Conservation (phyloP, 1,284 basidiomycete genomes). For the Moesziomyces globuligerus region DNA sequence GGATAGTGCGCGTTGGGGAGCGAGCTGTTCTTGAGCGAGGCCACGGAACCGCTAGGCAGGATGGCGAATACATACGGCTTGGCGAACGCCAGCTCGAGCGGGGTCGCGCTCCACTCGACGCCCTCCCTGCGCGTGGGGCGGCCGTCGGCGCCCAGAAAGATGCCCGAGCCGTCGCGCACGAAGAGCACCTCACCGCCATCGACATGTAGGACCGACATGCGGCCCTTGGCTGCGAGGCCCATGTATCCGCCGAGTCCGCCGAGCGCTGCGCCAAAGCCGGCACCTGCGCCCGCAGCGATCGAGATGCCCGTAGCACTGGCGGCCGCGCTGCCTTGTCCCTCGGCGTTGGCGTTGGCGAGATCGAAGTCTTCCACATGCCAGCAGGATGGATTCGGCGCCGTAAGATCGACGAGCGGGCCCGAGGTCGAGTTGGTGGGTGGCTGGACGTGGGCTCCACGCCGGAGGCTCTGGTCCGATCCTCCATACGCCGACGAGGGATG, state of each 20-base stretch:
- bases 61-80: constrained; percentile 82
- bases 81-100: constrained; percentile 83
- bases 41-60: constrained; percentile 50
- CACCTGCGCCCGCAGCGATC: constrained; percentile 15
- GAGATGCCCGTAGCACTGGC: constrained; percentile 25
- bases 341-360: constrained; percentile 15
- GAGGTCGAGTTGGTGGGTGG: constrained; percentile 43
- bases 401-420: constrained; percentile 43
- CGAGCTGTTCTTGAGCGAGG: constrained; percentile 34
- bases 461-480: constrained; percentile 11
- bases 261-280: constrained; percentile 38
- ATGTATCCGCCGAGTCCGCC: constrained; percentile 86
- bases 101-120: constrained; percentile 81
- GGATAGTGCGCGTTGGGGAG: constrained; percentile 42
- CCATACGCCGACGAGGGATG: constrained; percentile 32
- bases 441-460: constrained; percentile 35
- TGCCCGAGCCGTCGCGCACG: constrained; percentile 65
- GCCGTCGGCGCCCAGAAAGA: constrained; percentile 78
- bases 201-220: constrained; percentile 74
- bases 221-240: constrained; percentile 78
- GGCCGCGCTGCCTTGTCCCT: constrained; percentile 7
- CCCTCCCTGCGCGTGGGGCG: constrained; percentile 74
- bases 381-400: constrained; percentile 24
- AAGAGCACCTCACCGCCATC: constrained; percentile 69
- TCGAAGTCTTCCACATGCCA: constrained; percentile 52